Base-by-base conservation (phyloP, 306 rosid species). In the Rosa multiflora region DNA sequence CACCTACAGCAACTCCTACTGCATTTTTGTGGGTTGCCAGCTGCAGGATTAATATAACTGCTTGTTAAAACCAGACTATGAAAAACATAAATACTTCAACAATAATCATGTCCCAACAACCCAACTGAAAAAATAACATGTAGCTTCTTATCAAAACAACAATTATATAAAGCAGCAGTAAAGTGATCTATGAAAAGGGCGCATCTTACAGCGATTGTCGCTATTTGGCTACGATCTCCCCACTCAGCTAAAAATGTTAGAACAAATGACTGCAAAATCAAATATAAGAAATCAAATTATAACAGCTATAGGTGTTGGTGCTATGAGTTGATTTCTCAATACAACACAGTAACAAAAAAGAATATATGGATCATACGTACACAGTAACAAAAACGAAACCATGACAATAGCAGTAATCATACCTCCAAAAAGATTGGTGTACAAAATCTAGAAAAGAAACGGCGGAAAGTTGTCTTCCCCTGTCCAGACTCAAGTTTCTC, bases 151-250 rank as follows among this genome's bases (percentile, higher is more conserved):
- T 23, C 26, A 61, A 26, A 26, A 8, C 46, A 64, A 64, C 21
- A 15, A 35, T 35, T 14, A 17, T 29, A 32, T 12, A 75, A 46
- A 74, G 46, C 55, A 53, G 64, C 64, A 9, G 64, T 40, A 23
- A 61, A 72, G 52, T 73, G 72, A 69, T 52, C 74, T 40, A 72
- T 18, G 66, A 32, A n/a, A 67, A 37, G 64, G 35, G 55, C 20
- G n/a, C 13, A 18, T 35, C 99, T 88, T 88, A 96, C 99, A 20
- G 99, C 99, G 80, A 96, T 96, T 58, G 99, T 96, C 1, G 99
- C 99, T 81, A 96, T 96, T 86, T 96, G 99, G 90, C 99, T 96
- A 23, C 98, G 99, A 81, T 96, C 99, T 5, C 99, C 99, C 99
- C 99, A 96, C 86, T 96, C 99, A 10, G 99, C 99, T 70, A 96